Conservation (phyloP, 805 yeast genomes). For the Nakazawaea molendinolei region DNA sequence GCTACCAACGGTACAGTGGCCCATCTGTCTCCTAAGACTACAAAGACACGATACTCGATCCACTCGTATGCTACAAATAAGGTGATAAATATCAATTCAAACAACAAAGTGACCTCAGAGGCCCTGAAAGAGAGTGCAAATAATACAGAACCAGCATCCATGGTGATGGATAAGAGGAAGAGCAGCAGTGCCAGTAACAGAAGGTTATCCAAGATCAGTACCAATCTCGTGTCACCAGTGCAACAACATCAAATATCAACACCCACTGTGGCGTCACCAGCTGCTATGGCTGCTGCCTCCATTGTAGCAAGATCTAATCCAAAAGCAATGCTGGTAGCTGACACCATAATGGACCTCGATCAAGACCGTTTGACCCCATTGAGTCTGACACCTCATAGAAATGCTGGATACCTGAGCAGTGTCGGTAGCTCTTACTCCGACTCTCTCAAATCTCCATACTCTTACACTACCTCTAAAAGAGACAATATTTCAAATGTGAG, state of each 20-base stretch:
- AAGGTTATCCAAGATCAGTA: background rate
- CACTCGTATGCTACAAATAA: conserved; percentile 11
- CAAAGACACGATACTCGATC: conserved; percentile 5
- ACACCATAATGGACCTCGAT: background rate
- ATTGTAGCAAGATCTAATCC: conserved; percentile 27
- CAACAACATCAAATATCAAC: conserved; percentile 1
- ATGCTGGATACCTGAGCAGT: too few relatives aligned
- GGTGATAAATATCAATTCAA: conserved; percentile 5
- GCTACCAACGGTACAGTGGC: conserved; percentile 5
- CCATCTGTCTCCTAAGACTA: conserved; percentile 2
- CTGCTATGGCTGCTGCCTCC: conserved; percentile 29
- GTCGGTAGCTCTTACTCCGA: too few relatives aligned
- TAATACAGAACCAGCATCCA: background rate
- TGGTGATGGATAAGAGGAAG: background rate
- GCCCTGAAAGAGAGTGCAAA: too few relatives aligned
- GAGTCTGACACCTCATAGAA: background rate
- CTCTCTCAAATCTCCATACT: conserved; percentile 4
- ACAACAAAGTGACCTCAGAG: conserved; percentile 6
- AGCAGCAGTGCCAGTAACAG: background rate
- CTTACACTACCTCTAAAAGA: too few relatives aligned
- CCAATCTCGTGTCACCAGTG: background rate
- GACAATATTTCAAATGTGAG: too few relatives aligned
- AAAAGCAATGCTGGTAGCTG: conserved; percentile 15
- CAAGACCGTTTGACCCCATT: background rate
- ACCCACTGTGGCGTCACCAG: conserved; percentile 24